These are phyloP conservation scores for Lipomyces kockii DNA, from an alignment of 805 yeast species.

Conservation along the genomic window DNA sequence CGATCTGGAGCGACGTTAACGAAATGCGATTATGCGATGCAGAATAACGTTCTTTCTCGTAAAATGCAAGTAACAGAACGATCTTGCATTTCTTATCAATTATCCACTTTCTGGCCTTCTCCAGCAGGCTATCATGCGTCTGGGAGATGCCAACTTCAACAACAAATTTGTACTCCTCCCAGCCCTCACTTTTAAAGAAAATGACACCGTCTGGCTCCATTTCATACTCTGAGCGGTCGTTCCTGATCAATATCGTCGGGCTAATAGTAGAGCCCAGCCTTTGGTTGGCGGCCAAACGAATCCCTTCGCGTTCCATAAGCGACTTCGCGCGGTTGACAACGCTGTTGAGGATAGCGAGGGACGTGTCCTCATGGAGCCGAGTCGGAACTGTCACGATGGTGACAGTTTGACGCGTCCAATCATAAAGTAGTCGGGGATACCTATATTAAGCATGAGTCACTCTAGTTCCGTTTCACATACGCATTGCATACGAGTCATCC, in stretches of 20 bases:
- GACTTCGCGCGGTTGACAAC: neutral
- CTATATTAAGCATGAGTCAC: neutral
- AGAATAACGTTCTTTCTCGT: neutral
- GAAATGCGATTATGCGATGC: neutral
- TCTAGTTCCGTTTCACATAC: neutral
- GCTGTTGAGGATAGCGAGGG: neutral
- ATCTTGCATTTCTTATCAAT: neutral
- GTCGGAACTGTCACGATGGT: neutral
- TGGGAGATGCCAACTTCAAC: neutral
- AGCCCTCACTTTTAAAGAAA: neutral
- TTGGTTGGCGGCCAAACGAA: neutral
- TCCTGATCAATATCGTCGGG: neutral
- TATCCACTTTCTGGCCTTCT: neutral
- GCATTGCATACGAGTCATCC: neutral
- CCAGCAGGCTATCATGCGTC: neutral
- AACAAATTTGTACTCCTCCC: neutral
- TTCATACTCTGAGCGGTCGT: neutral
- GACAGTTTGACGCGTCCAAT: neutral
- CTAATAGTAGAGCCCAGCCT: neutral
- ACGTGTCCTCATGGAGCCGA: neutral
- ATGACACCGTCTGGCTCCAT: neutral
- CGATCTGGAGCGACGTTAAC: neutral
- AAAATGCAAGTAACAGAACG: neutral
- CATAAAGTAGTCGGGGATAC: neutral
- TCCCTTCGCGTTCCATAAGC: neutral